phyloP scores from a whole-genome alignment of 768 basidiomycete genomes.

The Xerocomus potaroensis region DNA sequence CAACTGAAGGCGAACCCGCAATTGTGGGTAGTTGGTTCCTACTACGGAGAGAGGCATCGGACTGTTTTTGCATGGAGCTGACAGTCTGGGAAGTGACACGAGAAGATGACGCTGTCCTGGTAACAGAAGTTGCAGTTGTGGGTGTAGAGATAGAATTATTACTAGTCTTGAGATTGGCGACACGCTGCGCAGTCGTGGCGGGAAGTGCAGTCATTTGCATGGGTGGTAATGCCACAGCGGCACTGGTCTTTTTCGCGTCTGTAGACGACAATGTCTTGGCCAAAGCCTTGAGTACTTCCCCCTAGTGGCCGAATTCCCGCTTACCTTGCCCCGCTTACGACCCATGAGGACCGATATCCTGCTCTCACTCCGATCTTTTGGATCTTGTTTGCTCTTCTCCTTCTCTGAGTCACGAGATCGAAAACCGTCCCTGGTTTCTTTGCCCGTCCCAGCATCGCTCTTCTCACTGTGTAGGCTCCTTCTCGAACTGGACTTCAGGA shows the following conservation, averaged over 20 bases:
- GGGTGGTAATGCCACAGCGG: constrained; percentile 74
- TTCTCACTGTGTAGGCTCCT: constrained; percentile 69
- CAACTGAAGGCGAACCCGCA: constrained; percentile 89
- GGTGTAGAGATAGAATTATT: constrained; percentile 43
- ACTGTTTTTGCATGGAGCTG: constrained; percentile 85
- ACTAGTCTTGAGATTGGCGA: constrained; percentile 71
- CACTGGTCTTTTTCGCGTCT: constrained; percentile 71
- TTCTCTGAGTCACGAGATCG: constrained; percentile 42
- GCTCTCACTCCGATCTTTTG: constrained; percentile 84
- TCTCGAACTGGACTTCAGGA: constrained; percentile 82
- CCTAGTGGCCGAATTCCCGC: constrained; percentile 16
- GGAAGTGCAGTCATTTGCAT: constrained; percentile 88
- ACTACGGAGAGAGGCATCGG: constrained; percentile 73
- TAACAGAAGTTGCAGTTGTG: constrained; percentile 37
- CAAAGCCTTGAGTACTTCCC: constrained; percentile 8
- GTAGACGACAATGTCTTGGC: constrained; percentile 76
- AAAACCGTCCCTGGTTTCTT: constrained; percentile 54
- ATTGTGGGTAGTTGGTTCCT: constrained; percentile 84
- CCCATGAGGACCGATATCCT: constrained; percentile 86
- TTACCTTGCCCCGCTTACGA: constrained; percentile 87
- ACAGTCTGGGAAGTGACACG: constrained; percentile 76
- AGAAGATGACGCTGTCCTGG: constrained; percentile 46
- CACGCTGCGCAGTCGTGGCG: constrained; percentile 74
- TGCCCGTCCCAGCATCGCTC: constrained; percentile 33
- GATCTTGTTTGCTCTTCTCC: constrained; percentile 63